A percentile compares a stretch with the other conserved stretches of the same genome.
Conservation (phyloP, 179 eudicot species). For the Nepenthes alata region DNA sequence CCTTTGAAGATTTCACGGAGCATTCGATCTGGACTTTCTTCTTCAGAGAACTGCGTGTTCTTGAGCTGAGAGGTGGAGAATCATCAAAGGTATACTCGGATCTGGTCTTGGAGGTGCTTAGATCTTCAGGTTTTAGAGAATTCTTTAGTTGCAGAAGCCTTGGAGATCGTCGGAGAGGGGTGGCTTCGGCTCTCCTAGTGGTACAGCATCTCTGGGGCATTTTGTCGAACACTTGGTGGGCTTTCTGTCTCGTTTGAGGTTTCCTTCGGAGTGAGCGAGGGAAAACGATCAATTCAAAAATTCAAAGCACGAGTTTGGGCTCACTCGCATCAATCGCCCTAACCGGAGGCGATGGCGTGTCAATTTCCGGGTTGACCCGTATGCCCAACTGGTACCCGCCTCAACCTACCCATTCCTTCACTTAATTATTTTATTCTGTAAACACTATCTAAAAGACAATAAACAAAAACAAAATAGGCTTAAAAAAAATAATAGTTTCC, state of each 20-base stretch:
- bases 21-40: not conserved
- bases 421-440: no score
- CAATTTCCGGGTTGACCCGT: no score
- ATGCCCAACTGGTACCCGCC: no score
- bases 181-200: constrained; percentile 7
- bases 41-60: constrained; percentile 3
- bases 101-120: constrained; percentile 16
- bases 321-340: no score
- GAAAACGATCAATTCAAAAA: no score
- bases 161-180: constrained; percentile 39
- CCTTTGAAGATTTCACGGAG: constrained; percentile 8
- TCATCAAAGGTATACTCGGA: constrained; percentile 1
- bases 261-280: no score
- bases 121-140: constrained; percentile 4
- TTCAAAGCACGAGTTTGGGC: no score
- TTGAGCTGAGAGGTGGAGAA: constrained; percentile 6
- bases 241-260: not conserved
- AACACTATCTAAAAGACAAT: no score
- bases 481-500: no score
- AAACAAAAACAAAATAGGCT: no score
- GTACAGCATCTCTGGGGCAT: constrained; percentile 33
- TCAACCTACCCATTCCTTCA: no score
- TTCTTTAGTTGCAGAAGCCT: constrained; percentile 20
- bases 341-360: no score
- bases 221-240: constrained; percentile 33